Base-by-base conservation (phyloP, 139 green algal genomes). In the Choricystis sp. region DNA sequence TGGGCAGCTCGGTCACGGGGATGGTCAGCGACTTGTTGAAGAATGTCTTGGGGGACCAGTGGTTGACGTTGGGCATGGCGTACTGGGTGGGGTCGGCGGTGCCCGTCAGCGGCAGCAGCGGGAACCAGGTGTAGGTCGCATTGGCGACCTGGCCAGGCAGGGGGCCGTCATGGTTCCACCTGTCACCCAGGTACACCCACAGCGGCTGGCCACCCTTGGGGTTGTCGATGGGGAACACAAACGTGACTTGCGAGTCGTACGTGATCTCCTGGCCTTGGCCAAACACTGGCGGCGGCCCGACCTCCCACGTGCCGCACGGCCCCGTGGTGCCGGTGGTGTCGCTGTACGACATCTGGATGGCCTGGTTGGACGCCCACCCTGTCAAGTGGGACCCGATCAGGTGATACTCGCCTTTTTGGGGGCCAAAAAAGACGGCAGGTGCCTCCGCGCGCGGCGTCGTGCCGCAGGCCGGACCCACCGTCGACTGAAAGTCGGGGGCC, bases 101-200 rank as follows among this genome's bases (percentile, higher is more conserved):
- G 40, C 16, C 40, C 9, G 40, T 16, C 40, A 52, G 40, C 9
- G 55, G 63, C 29, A 68, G 28, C 52, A 68, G 28, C 2, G 63
- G 63, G 20, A 68, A 57, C 63, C 63, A 68, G 24, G 61, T 55
- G 29, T 68, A 68, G 22, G 24, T 61, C 20, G 56, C 56, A 5
- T 56, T 62, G 25, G 14, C 56, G 52, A 62, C 56, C 55, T 67
- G 26, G 49, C 20, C 52, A 49, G 28, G 23, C 19, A 55, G 24
- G 29, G 63, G 63, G 1, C 56, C 63, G 4, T 63, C 31, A 22
- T 57, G 56, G 49, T 68, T 63, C 63, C 63, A 68, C 3, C 63
- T 52, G 63, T 68, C 63, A 21, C 56, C 63, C 63, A 68, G 62
- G 63, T 62, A 68, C 29, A 68, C 56, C 52, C 55, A 68, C 55